Evolutionary conservation across 192 early-diverging fungal genomes (phyloP).

Genomic region (Coemansia sp.): DNA sequence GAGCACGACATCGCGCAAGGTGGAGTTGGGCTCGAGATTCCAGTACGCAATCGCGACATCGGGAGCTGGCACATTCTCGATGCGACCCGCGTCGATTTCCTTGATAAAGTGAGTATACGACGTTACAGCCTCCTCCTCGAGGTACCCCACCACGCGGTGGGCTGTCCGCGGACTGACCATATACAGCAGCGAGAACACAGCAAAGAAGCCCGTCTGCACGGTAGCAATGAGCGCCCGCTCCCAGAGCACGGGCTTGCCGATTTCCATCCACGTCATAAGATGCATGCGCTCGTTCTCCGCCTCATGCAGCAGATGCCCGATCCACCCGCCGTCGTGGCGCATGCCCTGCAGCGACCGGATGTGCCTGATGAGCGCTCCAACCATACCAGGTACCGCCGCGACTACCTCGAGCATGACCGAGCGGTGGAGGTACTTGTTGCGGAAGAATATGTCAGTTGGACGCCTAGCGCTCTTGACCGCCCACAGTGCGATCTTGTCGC

Average conservation of each 20-base stretch:
- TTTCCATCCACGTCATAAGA: constrained; percentile 76
- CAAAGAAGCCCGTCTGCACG: constrained; percentile 89
- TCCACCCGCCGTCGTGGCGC: constrained; percentile 87
- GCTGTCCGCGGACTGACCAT: constrained; percentile 73
- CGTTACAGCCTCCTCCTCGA: constrained; percentile 91
- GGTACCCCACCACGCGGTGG: constrained; percentile 87
- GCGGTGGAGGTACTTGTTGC: constrained; percentile 73
- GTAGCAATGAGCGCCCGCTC: constrained; percentile 68
- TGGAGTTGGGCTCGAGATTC: constrained; percentile 64
- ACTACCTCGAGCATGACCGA: constrained; percentile 78
- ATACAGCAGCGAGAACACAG: constrained; percentile 86
- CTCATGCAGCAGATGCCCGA: constrained; percentile 84
- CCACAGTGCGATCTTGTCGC: constrained; percentile 64
- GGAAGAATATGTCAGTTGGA: constrained; percentile 69
- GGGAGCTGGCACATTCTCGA: constrained; percentile 73
- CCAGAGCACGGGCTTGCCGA: constrained; percentile 60
- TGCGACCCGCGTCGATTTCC: constrained; percentile 76
- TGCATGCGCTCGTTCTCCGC: constrained; percentile 88
- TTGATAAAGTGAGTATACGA: constrained; percentile 86
- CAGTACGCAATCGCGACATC: constrained; percentile 85
- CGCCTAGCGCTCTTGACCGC: constrained; percentile 64
- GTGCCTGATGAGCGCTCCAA: constrained; percentile 78
- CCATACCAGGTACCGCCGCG: constrained; percentile 85
- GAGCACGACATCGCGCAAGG: constrained; percentile 81
- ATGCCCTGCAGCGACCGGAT: constrained; percentile 72